phyloP scores from a whole-genome alignment of 2,329 filamentous ascomycete species.

The Chaetomium sp. region DNA sequence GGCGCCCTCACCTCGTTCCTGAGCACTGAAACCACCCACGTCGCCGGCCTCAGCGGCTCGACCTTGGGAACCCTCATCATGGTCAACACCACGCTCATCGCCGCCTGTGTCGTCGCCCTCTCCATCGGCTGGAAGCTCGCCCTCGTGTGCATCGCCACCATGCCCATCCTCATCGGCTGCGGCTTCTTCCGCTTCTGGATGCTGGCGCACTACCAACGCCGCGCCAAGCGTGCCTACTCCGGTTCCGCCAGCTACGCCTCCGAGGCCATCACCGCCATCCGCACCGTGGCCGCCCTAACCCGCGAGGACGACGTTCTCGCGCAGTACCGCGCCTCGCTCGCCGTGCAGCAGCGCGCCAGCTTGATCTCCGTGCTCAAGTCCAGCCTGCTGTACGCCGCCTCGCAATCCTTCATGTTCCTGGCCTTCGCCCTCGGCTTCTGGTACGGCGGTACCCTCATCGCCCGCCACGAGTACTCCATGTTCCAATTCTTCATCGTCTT shows the following conservation, averaged over 20 bases:
- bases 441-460: slow-evolving; percentile 78
- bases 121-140: slow-evolving; percentile 39
- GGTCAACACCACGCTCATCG: slow-evolving; percentile 70
- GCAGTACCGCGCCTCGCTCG: slow-evolving; percentile 63
- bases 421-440: slow-evolving; percentile 86
- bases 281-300: slow-evolving; percentile 86
- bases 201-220: slow-evolving; percentile 64
- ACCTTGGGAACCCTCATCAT: slow-evolving; percentile 83
- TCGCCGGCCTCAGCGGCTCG: slow-evolving; percentile 79
- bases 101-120: slow-evolving; percentile 52
- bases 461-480: slow-evolving; percentile 61
- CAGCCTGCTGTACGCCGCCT: slow-evolving; percentile 72
- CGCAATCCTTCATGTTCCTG: slow-evolving; percentile 77
- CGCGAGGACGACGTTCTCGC: slow-evolving; percentile 73
- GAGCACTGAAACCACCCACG: slow-evolving; percentile 80
- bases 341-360: slow-evolving; percentile 58
- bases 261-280: slow-evolving; percentile 88
- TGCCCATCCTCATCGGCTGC: slow-evolving; percentile 35
- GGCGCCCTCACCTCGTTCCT: slow-evolving; percentile 85
- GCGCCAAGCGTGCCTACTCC: slow-evolving; percentile 74
- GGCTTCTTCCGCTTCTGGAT: slow-evolving; percentile 55
- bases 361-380: slow-evolving; percentile 70
- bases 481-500: slow-evolving; percentile 94
- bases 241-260: slow-evolving; percentile 80
- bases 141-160: slow-evolving; percentile 36